phyloP scores from a whole-genome alignment of 768 basidiomycete species.

The Tephrocybe sp. region DNA sequence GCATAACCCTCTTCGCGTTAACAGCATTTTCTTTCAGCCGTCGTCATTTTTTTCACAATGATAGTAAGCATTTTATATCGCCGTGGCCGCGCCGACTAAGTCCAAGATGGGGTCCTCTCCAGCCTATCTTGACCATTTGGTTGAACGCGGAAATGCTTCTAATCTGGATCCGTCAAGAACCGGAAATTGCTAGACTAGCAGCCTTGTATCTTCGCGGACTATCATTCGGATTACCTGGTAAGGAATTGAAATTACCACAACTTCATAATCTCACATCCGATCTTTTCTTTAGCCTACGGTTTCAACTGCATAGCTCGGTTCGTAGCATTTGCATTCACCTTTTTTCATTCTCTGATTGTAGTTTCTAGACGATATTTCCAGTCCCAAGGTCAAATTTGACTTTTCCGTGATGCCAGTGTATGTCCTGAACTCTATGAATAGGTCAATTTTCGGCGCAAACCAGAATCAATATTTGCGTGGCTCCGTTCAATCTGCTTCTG shows the following conservation, averaged over 20 bases:
- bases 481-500: slow-evolving; percentile 78
- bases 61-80: slow-evolving; percentile 42
- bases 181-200: slow-evolving; percentile 76
- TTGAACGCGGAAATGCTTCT: slow-evolving; percentile 77
- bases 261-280: not conserved
- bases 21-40: slow-evolving; percentile 40
- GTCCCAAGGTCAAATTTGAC: slow-evolving; percentile 60
- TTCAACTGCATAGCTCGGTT: too few species aligned
- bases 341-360: too few species aligned
- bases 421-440: slow-evolving; percentile 17
- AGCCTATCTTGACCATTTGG: slow-evolving; percentile 71
- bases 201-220: slow-evolving; percentile 71
- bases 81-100: too few species aligned
- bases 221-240: slow-evolving; percentile 70
- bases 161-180: slow-evolving; percentile 71
- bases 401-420: not conserved
- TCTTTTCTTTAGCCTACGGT: slow-evolving; percentile 34
- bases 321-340: too few species aligned
- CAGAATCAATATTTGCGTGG: slow-evolving; percentile 72
- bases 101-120: slow-evolving; percentile 2
- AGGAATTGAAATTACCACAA: slow-evolving; percentile 11
- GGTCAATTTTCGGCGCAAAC: slow-evolving; percentile 86
- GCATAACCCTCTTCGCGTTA: too few species aligned
- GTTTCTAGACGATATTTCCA: slow-evolving; percentile 77
- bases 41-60: slow-evolving; percentile 54